These are phyloP conservation scores for Erigeron philadelphicus DNA, from an alignment of 140 eudicot genomes.

Conservation along the genomic window DNA sequence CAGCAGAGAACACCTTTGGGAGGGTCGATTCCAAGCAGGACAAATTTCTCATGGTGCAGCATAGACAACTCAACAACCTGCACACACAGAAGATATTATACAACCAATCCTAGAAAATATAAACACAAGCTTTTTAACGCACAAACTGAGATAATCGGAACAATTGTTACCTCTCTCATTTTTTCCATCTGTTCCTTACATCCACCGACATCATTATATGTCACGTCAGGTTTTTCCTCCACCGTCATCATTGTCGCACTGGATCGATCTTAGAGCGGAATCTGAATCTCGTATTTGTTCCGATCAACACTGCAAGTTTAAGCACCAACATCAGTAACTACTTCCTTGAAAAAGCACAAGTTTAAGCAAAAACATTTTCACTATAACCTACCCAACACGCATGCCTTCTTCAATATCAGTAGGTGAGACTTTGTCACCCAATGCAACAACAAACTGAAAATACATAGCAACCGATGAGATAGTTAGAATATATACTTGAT, in stretches of 20 bases:
- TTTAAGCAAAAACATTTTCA: background rate
- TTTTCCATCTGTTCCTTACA: conserved; percentile 97
- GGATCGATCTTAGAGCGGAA: conserved; percentile 94
- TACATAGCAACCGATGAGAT: background rate
- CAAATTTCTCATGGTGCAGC: conserved; percentile 98
- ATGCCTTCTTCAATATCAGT: conserved; percentile 99
- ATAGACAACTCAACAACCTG: conserved; percentile 97
- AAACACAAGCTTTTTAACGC: background rate
- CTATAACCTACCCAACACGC: conserved; percentile 84
- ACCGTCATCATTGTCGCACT: conserved; percentile 99
- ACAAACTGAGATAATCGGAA: background rate
- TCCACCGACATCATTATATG: conserved; percentile 97
- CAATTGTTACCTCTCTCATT: conserved; percentile 65
- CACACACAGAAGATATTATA: background rate
- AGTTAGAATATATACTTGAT: background rate
- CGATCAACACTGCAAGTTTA: conserved; percentile 72
- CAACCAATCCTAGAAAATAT: no score
- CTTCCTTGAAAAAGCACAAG: background rate
- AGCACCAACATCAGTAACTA: conserved; percentile 2
- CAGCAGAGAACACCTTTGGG: conserved; percentile 99
- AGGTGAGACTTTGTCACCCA: conserved; percentile 97
- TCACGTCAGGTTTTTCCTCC: conserved; percentile 97
- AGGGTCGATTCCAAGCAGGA: conserved; percentile 94
- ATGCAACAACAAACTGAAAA: conserved; percentile 93
- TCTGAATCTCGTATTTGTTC: conserved; percentile 84